These are phyloP conservation scores for Symbiotaphrina buchneri DNA, from an alignment of 495 filamentous ascomycete genomes.

Conservation along the genomic window DNA sequence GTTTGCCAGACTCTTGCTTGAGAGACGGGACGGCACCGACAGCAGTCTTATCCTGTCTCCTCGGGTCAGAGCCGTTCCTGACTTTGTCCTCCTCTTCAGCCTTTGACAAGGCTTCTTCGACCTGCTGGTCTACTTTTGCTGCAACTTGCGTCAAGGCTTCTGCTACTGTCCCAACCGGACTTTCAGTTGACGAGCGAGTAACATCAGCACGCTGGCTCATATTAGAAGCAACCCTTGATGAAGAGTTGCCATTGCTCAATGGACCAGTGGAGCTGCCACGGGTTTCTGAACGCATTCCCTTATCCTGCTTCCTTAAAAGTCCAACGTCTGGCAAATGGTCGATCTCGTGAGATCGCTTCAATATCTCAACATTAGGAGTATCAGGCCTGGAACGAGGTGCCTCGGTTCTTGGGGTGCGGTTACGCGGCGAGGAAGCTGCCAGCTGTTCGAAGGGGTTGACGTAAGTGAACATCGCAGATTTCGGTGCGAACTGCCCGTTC, in stretches of 20 bases:
- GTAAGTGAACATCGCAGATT: slow-evolving; percentile 60
- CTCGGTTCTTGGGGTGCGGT: slow-evolving; percentile 19
- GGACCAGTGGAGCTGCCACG: no score
- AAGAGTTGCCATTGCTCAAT: no score
- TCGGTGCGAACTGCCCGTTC: no score
- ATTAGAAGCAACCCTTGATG: no score
- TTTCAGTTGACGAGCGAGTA: no score
- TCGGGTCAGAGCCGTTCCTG: background rate
- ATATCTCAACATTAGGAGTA: slow-evolving; percentile 13
- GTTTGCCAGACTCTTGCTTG: slow-evolving; percentile 31
- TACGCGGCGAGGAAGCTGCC: slow-evolving; percentile 40
- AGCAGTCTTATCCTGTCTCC: no score
- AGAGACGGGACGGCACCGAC: slow-evolving; percentile 21
- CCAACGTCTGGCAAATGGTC: no score
- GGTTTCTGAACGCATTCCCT: no score
- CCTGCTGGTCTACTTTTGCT: slow-evolving; percentile 41
- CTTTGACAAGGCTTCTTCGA: slow-evolving; percentile 38
- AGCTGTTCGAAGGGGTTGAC: slow-evolving; percentile 64
- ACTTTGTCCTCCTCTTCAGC: slow-evolving; percentile 15
- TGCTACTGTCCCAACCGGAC: slow-evolving; percentile 44
- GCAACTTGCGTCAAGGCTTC: slow-evolving; percentile 49
- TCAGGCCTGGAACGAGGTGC: slow-evolving; percentile 3
- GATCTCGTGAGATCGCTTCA: slow-evolving; percentile 12
- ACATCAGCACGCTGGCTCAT: no score
- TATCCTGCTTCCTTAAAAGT: no score